Conservation (phyloP, 2,329 filamentous ascomycete species). For the Hypoxylon sp. region DNA sequence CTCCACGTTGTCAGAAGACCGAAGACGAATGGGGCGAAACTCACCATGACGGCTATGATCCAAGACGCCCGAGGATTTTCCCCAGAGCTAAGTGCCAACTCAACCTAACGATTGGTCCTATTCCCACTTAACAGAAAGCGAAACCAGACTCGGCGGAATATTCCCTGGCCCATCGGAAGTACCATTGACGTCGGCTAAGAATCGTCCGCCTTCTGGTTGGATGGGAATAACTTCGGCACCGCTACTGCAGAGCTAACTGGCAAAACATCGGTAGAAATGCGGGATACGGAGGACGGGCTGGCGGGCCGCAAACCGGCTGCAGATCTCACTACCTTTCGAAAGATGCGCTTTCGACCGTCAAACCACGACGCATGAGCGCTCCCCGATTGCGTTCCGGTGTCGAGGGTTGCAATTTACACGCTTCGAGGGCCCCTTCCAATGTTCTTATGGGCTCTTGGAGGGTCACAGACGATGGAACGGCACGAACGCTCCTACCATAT, state of each 20-base stretch:
- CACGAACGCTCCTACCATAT: constrained; percentile 18
- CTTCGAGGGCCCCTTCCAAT: not conserved
- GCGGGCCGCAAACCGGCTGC: constrained; percentile 39
- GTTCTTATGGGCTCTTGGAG: constrained; percentile 4
- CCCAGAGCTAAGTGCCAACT: not conserved
- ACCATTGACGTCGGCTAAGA: constrained; percentile 1
- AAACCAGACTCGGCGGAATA: constrained; percentile 10
- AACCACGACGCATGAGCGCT: constrained; percentile 1
- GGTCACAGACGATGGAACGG: constrained; percentile 29
- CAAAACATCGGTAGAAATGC: constrained; percentile 33
- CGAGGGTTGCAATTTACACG: constrained; percentile 38
- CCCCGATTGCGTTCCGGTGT: constrained; percentile 33
- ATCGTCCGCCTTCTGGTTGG: constrained; percentile 29
- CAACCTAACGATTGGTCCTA: constrained; percentile 10
- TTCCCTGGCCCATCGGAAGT: not conserved
- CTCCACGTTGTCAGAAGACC: no score
- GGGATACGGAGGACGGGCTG: constrained; percentile 9
- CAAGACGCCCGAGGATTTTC: no score
- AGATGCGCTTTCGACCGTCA: constrained; percentile 22
- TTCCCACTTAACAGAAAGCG: not conserved
- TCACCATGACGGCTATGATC: no score
- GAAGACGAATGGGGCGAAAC: no score
- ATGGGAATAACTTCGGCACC: constrained; percentile 38
- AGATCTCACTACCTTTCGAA: constrained; percentile 36
- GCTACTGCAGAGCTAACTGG: constrained; percentile 35